Evolutionary conservation across 2,329 filamentous ascomycete species (phyloP), one percentile per base, ranked within the genome.

Genomic region (Aureobasidium uvarum): DNA sequence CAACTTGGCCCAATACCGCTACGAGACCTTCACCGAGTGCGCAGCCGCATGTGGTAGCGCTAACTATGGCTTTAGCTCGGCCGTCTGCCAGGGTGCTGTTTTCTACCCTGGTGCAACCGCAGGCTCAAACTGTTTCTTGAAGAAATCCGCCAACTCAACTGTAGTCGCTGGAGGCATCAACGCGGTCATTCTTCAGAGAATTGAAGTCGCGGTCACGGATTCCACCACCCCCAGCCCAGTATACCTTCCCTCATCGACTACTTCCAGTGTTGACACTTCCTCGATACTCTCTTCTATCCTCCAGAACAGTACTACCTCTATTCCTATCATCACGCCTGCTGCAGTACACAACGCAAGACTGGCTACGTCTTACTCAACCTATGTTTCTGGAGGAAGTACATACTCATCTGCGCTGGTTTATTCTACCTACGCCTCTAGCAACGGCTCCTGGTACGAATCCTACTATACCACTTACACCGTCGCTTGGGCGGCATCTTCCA

Each of bases 71-170:
- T 70, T 74, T 56, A 69, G 71, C 43, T 64, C 56, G 6, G 70
- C 71, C 1, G 71, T 73, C n/a, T 76, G 74, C 66, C 69, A 74
- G 65, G 73, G 71, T 41, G 69, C 72, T 10, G 72, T 71, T 5
- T 74, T 71, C 69, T 72, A 71, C 65, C 67, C 68, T n/a, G 64
- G 68, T 20, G 71, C 70, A 11, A 20, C 31, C 7, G 20, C 54
- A 13, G 51, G 62, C n/a, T 69, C 68, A 43, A 75, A 75, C 55
- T 76, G 74, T 63, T 73, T 74, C 68, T 64, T 76, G 55, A 75
- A 75, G 65, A 59, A 68, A 2, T 67, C 67, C 14, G 70, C 70
- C 14, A 71, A 73, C 25, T 67, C 64, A 14, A 70, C 67, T 13
- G 69, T 72, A 7, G 55, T 69, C 8, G 70, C 70, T 14, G 39